A percentile compares a stretch with the other conserved stretches of the same genome.
Conservation (phyloP, 768 basidiomycete genomes). For the Piloderma croceum region DNA sequence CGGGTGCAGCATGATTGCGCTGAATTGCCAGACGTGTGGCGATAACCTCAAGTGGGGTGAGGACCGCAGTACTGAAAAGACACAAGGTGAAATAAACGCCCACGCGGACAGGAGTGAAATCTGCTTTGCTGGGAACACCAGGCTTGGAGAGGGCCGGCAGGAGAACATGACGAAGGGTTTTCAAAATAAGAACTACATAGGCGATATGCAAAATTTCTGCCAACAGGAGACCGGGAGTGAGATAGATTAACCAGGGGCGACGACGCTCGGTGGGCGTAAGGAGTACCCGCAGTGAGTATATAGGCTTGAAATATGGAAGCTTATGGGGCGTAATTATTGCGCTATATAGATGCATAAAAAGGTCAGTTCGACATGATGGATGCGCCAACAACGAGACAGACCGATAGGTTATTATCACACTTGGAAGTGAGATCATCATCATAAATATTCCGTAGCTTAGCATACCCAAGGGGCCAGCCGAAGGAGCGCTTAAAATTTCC, state of each 20-base stretch:
- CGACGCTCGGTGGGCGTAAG: constrained; percentile 78
- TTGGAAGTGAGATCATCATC: constrained; percentile 50
- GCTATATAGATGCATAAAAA: constrained; percentile 34
- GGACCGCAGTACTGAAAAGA: constrained; percentile 47
- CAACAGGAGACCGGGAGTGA: constrained; percentile 63
- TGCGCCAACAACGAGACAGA: constrained; percentile 32
- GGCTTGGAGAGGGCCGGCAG: constrained; percentile 37
- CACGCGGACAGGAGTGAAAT: constrained; percentile 46
- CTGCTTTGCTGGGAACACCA: constrained; percentile 26
- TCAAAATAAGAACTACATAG: constrained; percentile 40
- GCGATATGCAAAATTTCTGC: constrained; percentile 39
- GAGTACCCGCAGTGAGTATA: constrained; percentile 59
- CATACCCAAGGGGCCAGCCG: constrained; percentile 54
- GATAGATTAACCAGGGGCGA: constrained; percentile 73
- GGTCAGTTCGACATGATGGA: constrained; percentile 4
- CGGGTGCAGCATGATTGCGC: constrained; percentile 72
- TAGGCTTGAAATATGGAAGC: constrained; percentile 55
- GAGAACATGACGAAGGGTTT: constrained; percentile 39
- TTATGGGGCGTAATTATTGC: constrained; percentile 80
- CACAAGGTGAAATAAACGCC: constrained; percentile 54
- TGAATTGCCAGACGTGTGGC: constrained; percentile 75
- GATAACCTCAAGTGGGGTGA: constrained; percentile 79
- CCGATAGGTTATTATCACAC: constrained; percentile 71
- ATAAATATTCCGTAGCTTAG: constrained; percentile 59
- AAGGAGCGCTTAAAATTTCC: too few species aligned